phyloP scores from a whole-genome alignment of 2,329 filamentous ascomycete species.

The Colletotrichum paranaense region DNA sequence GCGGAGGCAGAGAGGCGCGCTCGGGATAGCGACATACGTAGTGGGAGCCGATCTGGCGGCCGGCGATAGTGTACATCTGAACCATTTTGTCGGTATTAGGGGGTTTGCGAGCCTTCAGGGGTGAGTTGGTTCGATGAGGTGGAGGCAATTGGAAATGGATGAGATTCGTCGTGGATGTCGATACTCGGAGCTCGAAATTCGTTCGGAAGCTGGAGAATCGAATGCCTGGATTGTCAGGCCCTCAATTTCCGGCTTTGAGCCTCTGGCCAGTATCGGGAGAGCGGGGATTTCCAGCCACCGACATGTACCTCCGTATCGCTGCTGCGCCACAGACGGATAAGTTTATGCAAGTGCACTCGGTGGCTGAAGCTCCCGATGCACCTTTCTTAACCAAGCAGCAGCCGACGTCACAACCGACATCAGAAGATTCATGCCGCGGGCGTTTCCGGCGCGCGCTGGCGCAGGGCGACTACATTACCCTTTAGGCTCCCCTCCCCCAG shows the following conservation, averaged over 20 bases:
- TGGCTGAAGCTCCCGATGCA: constrained; percentile 27
- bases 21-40: constrained; percentile 58
- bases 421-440: constrained; percentile 29
- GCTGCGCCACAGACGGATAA: not conserved
- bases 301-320: not conserved
- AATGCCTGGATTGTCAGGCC: constrained; percentile 32
- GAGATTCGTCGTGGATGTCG: constrained; percentile 24
- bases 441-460: constrained; percentile 29
- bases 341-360: not conserved
- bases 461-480: not conserved
- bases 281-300: constrained; percentile 23
- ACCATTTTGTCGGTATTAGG: constrained; percentile 55
- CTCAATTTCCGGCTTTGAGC: not conserved
- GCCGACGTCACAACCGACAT: constrained; percentile 30
- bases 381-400: constrained; percentile 12
- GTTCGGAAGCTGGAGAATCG: constrained; percentile 29
- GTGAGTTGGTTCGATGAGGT: constrained; percentile 42
- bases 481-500: not conserved
- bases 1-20: constrained; percentile 1
- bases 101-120: constrained; percentile 39
- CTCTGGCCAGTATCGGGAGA: not conserved
- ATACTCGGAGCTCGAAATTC: constrained; percentile 39
- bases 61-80: constrained; percentile 65
- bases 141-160: constrained; percentile 43
- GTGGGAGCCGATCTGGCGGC: constrained; percentile 71